phyloP scores from a whole-genome alignment of 164 flowering plant species.

The Vitis rupestris region DNA sequence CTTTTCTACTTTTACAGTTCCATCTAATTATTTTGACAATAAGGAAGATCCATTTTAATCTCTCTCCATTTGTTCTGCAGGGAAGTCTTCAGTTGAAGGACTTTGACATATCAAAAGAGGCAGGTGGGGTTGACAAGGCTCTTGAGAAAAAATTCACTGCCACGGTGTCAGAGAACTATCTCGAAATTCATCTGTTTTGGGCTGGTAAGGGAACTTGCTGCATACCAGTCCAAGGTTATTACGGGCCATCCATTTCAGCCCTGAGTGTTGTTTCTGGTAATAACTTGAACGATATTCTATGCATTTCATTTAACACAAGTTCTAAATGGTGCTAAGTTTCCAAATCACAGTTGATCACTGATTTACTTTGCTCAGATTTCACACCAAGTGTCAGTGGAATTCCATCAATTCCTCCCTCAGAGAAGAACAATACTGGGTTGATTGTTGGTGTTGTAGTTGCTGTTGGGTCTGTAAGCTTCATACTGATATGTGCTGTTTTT shows the following conservation, averaged over 20 bases:
- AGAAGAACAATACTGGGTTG: constrained; percentile 5
- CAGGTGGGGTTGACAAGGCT: constrained; percentile 25
- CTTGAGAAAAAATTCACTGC: constrained; percentile 10
- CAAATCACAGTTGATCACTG: background rate
- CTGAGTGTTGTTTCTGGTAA: too few species aligned
- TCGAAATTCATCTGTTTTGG: constrained; percentile 33
- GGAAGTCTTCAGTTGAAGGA: constrained; percentile 17
- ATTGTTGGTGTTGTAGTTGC: constrained; percentile 14
- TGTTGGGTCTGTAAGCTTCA: background rate
- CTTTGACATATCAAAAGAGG: constrained; percentile 27
- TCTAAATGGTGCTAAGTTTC: background rate
- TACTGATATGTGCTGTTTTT: constrained; percentile 3
- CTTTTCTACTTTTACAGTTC: too few species aligned
- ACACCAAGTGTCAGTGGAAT: constrained; percentile 3
- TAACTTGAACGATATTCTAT: background rate
- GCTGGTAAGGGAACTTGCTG: constrained; percentile 4
- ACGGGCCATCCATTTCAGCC: too few species aligned
- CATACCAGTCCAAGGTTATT: too few species aligned
- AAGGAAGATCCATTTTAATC: too few species aligned
- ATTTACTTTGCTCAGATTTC: constrained; percentile 14
- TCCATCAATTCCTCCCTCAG: background rate
- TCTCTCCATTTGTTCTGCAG: constrained; percentile 4
- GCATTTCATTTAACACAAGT: background rate
- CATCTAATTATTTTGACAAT: too few species aligned
- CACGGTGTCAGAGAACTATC: constrained; percentile 23